These are phyloP conservation scores for Didymella glomerata DNA, from an alignment of 2,329 filamentous ascomycete genomes.

Conservation along the genomic window DNA sequence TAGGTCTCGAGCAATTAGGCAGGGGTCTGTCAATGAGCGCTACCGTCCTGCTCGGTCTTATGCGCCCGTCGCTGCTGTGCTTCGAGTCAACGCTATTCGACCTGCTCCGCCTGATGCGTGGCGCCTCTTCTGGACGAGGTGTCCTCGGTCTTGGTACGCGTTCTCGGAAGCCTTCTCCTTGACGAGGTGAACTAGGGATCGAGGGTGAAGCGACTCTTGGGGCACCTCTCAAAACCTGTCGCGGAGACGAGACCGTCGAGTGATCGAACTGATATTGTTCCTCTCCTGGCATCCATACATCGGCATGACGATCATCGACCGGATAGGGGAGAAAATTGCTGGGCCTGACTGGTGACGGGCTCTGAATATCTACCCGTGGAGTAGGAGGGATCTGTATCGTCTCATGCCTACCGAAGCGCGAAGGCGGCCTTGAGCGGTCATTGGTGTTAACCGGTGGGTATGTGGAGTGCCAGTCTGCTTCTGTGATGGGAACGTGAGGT, in stretches of 20 bases:
- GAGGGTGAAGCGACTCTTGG: conserved; percentile 34
- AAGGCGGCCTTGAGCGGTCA: conserved; percentile 38
- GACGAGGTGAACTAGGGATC: conserved; percentile 33
- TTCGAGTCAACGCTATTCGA: conserved; percentile 42
- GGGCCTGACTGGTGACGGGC: conserved; percentile 43
- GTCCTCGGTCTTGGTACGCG: conserved; percentile 23
- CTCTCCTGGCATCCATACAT: conserved; percentile 55
- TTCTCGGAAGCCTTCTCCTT: conserved; percentile 23
- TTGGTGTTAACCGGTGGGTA: conserved; percentile 37
- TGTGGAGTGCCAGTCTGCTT: conserved; percentile 44
- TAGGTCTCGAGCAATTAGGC: conserved; percentile 71
- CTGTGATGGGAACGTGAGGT: conserved; percentile 32
- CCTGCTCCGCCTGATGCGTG: conserved; percentile 31
- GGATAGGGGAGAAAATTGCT: conserved; percentile 55
- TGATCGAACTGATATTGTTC: conserved; percentile 52
- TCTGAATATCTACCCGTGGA: conserved; percentile 47
- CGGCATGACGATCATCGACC: conserved; percentile 51
- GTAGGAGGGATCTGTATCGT: conserved; percentile 38
- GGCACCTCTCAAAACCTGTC: conserved; percentile 36
- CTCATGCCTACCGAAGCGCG: conserved; percentile 42
- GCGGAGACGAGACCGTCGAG: conserved; percentile 32
- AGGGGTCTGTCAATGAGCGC: conserved; percentile 37
- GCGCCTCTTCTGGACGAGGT: conserved; percentile 33
- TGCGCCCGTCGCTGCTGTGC: conserved; percentile 34
- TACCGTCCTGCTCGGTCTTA: conserved; percentile 24